Evolutionary conservation across 2,329 filamentous ascomycete species (phyloP).

Genomic region (Aureobasidium namibiae): DNA sequence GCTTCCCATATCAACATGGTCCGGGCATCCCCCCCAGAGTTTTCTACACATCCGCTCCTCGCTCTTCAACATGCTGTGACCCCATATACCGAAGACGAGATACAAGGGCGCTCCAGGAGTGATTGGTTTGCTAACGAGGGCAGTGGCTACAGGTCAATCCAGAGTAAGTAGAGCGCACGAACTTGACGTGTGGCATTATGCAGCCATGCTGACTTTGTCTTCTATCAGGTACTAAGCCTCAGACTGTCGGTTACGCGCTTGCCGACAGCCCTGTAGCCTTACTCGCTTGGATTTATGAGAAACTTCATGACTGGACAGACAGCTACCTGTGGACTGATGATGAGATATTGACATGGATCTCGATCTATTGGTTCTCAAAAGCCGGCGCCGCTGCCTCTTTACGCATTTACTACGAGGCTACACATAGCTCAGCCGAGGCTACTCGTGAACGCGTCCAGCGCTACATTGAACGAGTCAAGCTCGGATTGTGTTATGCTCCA

Average conservation of each 20-base stretch:
- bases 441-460: constrained; percentile 29
- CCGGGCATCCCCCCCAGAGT: constrained; percentile 42
- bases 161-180: constrained; percentile 27
- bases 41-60: constrained; percentile 46
- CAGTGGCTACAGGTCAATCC: constrained; percentile 50
- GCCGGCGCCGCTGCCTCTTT: constrained; percentile 60
- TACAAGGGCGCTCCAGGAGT: constrained; percentile 43
- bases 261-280: constrained; percentile 62
- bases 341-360: constrained; percentile 67
- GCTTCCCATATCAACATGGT: constrained; percentile 57
- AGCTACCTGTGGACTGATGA: constrained; percentile 65
- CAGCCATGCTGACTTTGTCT: constrained; percentile 12
- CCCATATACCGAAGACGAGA: constrained; percentile 47
- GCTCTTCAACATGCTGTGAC: constrained; percentile 48
- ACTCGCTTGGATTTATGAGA: constrained; percentile 74
- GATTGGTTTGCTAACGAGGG: constrained; percentile 53
- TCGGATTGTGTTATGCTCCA: constrained; percentile 50
- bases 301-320: constrained; percentile 70
- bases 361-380: constrained; percentile 62
- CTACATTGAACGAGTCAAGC: constrained; percentile 40
- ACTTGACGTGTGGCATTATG: not conserved
- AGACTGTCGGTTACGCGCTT: constrained; percentile 63
- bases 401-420: constrained; percentile 64
- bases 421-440: constrained; percentile 30
- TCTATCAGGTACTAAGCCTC: constrained; percentile 50